These are phyloP conservation scores for Carex sylvatica DNA, from an alignment of 202 grass and related monocot species.

Conservation along the genomic window DNA sequence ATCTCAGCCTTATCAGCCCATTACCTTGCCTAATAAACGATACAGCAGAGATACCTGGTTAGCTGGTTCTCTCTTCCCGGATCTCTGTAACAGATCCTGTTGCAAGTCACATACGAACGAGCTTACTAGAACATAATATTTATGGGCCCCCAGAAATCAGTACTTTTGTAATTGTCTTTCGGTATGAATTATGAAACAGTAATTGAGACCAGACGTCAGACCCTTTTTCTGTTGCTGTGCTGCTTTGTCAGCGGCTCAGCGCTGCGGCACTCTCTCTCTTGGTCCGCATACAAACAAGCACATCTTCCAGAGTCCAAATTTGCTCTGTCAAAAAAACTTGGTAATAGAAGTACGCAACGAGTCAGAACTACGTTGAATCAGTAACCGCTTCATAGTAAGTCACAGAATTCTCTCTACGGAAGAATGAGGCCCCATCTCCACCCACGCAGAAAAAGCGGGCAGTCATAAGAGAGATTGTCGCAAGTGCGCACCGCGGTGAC, in stretches of 20 bases:
- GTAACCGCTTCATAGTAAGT: background rate
- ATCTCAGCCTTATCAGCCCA: background rate
- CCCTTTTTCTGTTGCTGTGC: no score
- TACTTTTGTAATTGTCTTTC: background rate
- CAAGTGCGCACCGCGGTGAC: constrained; percentile 28
- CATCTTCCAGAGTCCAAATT: background rate
- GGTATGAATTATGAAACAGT: background rate
- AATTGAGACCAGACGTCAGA: background rate
- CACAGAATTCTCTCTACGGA: background rate
- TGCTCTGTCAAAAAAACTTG: background rate
- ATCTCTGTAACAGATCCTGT: background rate
- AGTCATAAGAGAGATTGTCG: constrained; percentile 9
- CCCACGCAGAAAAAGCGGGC: constrained; percentile 27
- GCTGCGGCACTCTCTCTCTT: background rate
- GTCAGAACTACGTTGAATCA: background rate
- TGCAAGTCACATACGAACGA: background rate
- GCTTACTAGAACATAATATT: no score
- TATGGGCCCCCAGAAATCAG: background rate
- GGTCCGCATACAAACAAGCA: background rate
- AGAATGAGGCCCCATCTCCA: background rate
- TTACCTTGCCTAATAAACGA: background rate
- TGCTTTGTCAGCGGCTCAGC: constrained; percentile 10
- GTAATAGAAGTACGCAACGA: background rate
- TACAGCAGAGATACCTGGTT: background rate
- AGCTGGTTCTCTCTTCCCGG: background rate